These are phyloP conservation scores for Caulochytrium protostelioides DNA, from an alignment of 371 early-diverging fungal species.

Conservation along the genomic window DNA sequence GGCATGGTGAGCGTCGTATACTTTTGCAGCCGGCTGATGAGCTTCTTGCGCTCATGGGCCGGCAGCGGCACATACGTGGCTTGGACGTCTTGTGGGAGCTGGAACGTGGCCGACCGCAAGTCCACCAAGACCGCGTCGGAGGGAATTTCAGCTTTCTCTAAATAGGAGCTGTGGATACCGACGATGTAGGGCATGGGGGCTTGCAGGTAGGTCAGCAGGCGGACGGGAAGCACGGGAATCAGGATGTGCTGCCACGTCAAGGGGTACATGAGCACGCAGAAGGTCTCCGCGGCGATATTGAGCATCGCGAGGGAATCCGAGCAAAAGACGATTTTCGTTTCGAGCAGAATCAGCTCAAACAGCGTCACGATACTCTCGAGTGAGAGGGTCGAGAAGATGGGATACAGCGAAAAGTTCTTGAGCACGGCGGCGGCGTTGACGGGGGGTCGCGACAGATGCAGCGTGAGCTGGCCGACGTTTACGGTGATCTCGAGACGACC, in stretches of 20 bases:
- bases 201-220: constrained; percentile 47
- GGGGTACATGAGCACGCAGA: constrained; percentile 48
- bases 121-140: constrained; percentile 16
- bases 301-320: constrained; percentile 49
- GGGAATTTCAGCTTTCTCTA: neutral
- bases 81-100: no score
- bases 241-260: constrained; percentile 60
- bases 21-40: constrained; percentile 11
- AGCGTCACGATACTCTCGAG: constrained; percentile 43
- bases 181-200: constrained; percentile 65
- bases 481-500: constrained; percentile 54
- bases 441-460: constrained; percentile 52
- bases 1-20: no score
- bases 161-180: constrained; percentile 37
- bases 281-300: constrained; percentile 42
- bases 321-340: constrained; percentile 50
- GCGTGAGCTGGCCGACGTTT: constrained; percentile 31
- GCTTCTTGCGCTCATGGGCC: constrained; percentile 16
- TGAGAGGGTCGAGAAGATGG: constrained; percentile 48
- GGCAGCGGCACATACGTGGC: constrained; percentile 13
- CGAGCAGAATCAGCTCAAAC: constrained; percentile 41
- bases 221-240: constrained; percentile 50
- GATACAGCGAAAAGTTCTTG: constrained; percentile 58
- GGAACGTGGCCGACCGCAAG: constrained; percentile 15
- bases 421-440: constrained; percentile 49